Base-by-base conservation (phyloP, 129 eudicot genomes). In the Helichrysum umbraculigerum region DNA sequence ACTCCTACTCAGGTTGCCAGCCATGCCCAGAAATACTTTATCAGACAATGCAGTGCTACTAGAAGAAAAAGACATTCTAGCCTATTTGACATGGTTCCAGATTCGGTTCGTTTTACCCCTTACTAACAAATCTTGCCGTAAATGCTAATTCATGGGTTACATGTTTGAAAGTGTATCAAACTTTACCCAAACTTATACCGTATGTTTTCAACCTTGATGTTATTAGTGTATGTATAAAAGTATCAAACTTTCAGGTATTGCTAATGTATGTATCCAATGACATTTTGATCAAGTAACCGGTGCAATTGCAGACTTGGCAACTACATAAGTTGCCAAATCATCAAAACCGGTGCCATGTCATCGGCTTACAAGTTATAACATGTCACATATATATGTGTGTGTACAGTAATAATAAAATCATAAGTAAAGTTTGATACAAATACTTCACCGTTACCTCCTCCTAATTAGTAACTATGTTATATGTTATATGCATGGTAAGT, bases 1-100 rank as follows among this genome's bases (percentile, higher is more conserved):
- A 93, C 98, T 57, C 97, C 98, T 2, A 88, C 92, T 50, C 98
- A 93, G 73, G 96, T 93, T n/a, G 98, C 98, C 6, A 93, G 98
- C 80, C 98, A 93, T 83, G 98, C 98, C 52, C 98, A 93, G 77
- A 93, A 93, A 76, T 83, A 88, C 81, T 93, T 93, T 71, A 88
- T 90, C 60, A 83, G 96, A 33, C 98, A 93, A 76, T 86, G 80
- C 71, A 82, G 83, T 65, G 84, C 88, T 75, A 81, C 88, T 57
- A 76, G 92, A 42, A 82, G 91, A 74, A 90, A 85, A 85, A 88
- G 94, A 66, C 80, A 96, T 33, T 81, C 97, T 73, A 93, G 96
- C 83, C 95, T 93, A 63, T 93, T 93, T 77, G 98, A 90, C 84
- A 93, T 93, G 88, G 85, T 85, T 69, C 87, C 91, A 2, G 85